A percentile compares a stretch with the other conserved stretches of the same genome.
Evolutionary conservation across 2,329 filamentous ascomycete genomes (phyloP).

Genomic region (Monosporascus sp.): DNA sequence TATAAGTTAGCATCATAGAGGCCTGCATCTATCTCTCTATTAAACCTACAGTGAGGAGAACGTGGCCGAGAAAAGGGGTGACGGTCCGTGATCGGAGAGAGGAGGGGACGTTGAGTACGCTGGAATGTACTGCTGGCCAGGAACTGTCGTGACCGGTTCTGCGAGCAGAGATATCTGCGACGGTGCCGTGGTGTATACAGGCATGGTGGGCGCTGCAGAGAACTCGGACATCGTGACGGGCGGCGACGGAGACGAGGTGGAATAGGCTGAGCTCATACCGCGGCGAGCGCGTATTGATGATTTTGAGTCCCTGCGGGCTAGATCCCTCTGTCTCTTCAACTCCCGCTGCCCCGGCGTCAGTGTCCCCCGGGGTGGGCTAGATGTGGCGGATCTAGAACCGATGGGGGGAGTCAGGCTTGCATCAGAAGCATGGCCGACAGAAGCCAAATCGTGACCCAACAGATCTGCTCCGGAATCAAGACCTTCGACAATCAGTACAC

Average conservation of each 20-base stretch:
- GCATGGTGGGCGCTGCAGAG: slow-evolving; percentile 36
- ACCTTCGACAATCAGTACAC: slow-evolving; percentile 4
- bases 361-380: slow-evolving; percentile 49
- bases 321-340: slow-evolving; percentile 55
- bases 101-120: slow-evolving; percentile 42
- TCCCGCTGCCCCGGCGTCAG: slow-evolving; percentile 57
- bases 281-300: slow-evolving; percentile 44
- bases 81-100: slow-evolving; percentile 35
- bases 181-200: slow-evolving; percentile 47
- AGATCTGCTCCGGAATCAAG: slow-evolving; percentile 34
- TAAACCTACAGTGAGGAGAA: slow-evolving; percentile 22
- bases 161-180: slow-evolving; percentile 45
- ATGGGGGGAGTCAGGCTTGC: slow-evolving; percentile 46
- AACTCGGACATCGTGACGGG: slow-evolving; percentile 38
- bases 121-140: slow-evolving; percentile 39
- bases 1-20: slow-evolving; percentile 16
- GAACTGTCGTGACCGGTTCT: slow-evolving; percentile 41
- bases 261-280: slow-evolving; percentile 35
- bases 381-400: slow-evolving; percentile 47
- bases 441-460: slow-evolving; percentile 39
- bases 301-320: slow-evolving; percentile 53
- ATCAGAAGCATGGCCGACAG: slow-evolving; percentile 42
- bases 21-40: not conserved
- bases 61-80: slow-evolving; percentile 22
- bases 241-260: slow-evolving; percentile 31